Percentiles rank a stretch among this genome's conserved stretches.
Evolutionary conservation across 352 stramenopile species (phyloP).

Genomic region (Peronospora destructor): DNA sequence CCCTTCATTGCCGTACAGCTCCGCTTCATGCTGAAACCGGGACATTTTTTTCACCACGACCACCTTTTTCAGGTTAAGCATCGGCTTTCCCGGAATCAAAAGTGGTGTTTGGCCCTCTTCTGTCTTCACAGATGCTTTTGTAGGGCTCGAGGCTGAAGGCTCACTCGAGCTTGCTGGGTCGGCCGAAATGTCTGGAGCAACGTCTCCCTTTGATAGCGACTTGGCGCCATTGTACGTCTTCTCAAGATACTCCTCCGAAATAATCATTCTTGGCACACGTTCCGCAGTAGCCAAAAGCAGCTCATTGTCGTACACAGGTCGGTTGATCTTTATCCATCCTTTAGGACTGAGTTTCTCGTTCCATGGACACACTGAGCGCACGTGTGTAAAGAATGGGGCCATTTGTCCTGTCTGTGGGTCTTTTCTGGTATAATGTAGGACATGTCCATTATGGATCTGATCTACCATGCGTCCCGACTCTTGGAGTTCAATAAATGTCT

Average conservation of each 20-base stretch:
- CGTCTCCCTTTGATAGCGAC: constrained; percentile 11
- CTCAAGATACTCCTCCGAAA: constrained; percentile 84
- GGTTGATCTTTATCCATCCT: constrained; percentile 84
- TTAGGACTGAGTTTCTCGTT: constrained; percentile 86
- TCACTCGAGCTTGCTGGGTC: constrained; percentile 10
- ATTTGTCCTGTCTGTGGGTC: constrained; percentile 67
- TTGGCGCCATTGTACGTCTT: constrained; percentile 68
- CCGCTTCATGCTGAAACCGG: constrained; percentile 80
- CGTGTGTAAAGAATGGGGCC: constrained; percentile 83
- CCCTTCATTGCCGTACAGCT: constrained; percentile 75
- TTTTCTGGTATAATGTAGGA: constrained; percentile 80
- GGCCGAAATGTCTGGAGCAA: constrained; percentile 6
- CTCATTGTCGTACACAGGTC: constrained; percentile 86
- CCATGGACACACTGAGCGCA: constrained; percentile 86
- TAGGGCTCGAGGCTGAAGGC: neutral
- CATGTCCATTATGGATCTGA: constrained; percentile 86
- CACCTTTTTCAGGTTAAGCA: constrained; percentile 70
- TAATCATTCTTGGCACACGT: constrained; percentile 81
- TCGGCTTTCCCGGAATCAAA: constrained; percentile 36
- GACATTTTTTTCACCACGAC: constrained; percentile 86
- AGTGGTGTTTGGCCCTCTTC: constrained; percentile 35
- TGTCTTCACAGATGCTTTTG: constrained; percentile 6
- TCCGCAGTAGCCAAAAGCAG: constrained; percentile 79
- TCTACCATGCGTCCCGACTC: constrained; percentile 82
- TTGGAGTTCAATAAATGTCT: constrained; percentile 82